Conservation (phyloP, 768 basidiomycete species). For the Tylopilus plumbeoviolaceoides region DNA sequence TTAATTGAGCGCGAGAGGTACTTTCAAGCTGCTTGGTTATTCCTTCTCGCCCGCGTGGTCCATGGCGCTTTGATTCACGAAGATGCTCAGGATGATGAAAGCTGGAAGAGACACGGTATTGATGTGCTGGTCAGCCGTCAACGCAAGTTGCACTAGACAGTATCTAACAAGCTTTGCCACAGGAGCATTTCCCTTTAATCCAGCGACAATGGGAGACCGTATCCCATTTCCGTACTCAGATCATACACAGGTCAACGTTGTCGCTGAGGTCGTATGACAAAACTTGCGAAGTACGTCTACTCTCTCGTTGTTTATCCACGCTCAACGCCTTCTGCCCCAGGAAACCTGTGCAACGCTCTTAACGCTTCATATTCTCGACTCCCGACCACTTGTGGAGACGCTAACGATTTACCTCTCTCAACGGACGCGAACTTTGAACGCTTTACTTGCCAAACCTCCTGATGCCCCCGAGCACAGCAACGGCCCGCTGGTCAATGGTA, state of each 20-base stretch:
- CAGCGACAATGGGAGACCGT: conserved; percentile 93
- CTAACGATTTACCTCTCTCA: conserved; percentile 69
- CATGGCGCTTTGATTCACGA: conserved; percentile 67
- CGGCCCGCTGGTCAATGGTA: conserved; percentile 37
- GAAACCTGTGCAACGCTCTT: conserved; percentile 74
- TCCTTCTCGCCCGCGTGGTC: conserved; percentile 80
- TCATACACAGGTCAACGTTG: conserved; percentile 81
- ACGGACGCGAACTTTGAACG: conserved; percentile 55
- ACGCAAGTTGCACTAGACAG: background rate
- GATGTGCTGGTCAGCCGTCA: conserved; percentile 50
- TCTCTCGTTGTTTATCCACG: background rate
- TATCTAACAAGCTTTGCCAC: conserved; percentile 1
- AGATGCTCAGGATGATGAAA: conserved; percentile 60
- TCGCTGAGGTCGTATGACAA: conserved; percentile 61
- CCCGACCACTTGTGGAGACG: conserved; percentile 71
- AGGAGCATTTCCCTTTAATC: conserved; percentile 86
- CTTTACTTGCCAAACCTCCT: conserved; percentile 36
- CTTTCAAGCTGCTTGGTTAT: conserved; percentile 83
- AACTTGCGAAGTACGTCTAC: conserved; percentile 47
- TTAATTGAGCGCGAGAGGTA: conserved; percentile 78
- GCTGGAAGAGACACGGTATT: conserved; percentile 56
- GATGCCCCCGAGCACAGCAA: conserved; percentile 25
- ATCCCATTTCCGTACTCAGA: conserved; percentile 82
- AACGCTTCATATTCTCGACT: conserved; percentile 86
- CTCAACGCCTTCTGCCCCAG: conserved; percentile 33